Conservation (phyloP, 176 grass and related monocot species). For the Thinopyrum elongatum region DNA sequence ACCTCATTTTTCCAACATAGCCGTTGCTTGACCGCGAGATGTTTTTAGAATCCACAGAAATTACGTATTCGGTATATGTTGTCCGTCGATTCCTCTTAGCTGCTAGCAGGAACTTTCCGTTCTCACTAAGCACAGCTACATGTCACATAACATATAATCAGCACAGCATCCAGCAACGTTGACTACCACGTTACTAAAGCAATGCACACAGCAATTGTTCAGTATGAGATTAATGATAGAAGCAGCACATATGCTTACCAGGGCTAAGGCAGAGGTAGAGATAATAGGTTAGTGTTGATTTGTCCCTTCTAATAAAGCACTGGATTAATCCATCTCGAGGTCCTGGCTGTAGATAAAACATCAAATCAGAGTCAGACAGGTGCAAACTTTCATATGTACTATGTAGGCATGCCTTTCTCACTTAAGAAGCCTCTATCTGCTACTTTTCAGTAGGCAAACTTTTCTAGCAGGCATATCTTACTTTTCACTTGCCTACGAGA, state of each 20-base stretch:
- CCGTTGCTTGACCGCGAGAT: conserved; percentile 73
- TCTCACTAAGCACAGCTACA: conserved; percentile 79
- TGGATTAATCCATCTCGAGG: conserved; percentile 74
- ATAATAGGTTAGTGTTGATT: conserved; percentile 73
- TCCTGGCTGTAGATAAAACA: conserved; percentile 59
- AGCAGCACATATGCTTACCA: conserved; percentile 42
- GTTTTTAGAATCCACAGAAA: conserved; percentile 76
- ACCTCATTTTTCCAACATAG: conserved; percentile 93
- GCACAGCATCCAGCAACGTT: conserved; percentile 5
- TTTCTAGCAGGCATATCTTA: neutral
- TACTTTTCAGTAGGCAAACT: neutral
- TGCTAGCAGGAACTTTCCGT: conserved; percentile 79
- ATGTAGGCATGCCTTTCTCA: neutral
- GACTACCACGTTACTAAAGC: neutral
- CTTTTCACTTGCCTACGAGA: neutral
- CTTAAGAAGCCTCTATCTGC: neutral
- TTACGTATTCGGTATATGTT: conserved; percentile 81
- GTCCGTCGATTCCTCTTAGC: conserved; percentile 74
- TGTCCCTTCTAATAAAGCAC: conserved; percentile 83
- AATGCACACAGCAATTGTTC: conserved; percentile 1
- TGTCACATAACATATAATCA: conserved; percentile 19
- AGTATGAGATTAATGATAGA: conserved; percentile 24
- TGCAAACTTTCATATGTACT: neutral
- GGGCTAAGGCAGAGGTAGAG: conserved; percentile 84
- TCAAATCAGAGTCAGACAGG: conserved; percentile 13